These are phyloP conservation scores for Pseudohalonectria lignicola DNA, from an alignment of 2,329 filamentous ascomycete genomes.

Conservation along the genomic window DNA sequence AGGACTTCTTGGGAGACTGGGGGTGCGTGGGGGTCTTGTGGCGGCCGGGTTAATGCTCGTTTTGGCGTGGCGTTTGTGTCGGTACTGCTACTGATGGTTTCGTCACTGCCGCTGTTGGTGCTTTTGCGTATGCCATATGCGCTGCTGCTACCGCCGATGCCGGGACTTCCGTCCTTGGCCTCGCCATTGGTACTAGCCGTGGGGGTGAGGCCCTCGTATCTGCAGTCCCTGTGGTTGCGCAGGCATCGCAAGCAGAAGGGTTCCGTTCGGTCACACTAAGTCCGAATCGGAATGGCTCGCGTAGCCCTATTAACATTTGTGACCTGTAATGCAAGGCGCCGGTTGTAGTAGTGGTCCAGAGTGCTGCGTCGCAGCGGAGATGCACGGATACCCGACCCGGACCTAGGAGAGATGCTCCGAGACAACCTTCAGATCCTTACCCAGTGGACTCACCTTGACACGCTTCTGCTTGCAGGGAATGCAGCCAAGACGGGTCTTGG, in stretches of 20 bases:
- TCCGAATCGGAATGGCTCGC: no score
- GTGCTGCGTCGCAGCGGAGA: no score
- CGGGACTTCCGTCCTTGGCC: constrained; percentile 4
- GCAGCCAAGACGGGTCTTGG: constrained; percentile 11
- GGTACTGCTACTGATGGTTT: no score
- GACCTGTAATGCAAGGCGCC: no score
- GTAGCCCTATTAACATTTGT: no score
- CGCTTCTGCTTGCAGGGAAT: constrained; percentile 11
- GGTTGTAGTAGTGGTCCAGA: no score
- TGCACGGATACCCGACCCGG: no score
- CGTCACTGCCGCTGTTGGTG: neutral
- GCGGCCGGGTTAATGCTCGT: no score
- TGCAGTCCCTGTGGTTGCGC: constrained; percentile 9
- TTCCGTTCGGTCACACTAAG: constrained; percentile 11
- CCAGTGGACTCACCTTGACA: constrained; percentile 9
- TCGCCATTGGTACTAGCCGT: neutral
- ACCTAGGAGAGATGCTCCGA: neutral
- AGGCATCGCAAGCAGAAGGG: constrained; percentile 10
- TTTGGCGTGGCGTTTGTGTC: no score
- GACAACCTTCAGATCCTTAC: no score
- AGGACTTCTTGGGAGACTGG: no score
- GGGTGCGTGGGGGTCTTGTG: no score
- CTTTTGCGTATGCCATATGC: neutral
- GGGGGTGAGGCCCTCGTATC: constrained; percentile 4
- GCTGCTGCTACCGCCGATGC: neutral